Conservation (phyloP, 2,329 filamentous ascomycete genomes). For the Fusarium dlaminii region DNA sequence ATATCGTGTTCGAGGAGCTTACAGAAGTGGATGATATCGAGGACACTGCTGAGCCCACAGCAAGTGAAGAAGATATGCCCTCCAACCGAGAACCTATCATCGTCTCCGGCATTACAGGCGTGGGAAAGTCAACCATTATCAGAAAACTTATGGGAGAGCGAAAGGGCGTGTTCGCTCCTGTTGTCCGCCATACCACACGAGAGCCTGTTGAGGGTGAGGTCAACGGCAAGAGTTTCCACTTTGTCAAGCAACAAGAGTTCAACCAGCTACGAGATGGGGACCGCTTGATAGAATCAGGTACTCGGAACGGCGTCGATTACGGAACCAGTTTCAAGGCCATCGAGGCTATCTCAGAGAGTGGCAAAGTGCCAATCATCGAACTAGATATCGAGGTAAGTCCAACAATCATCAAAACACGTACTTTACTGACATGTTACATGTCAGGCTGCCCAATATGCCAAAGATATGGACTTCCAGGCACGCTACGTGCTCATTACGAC, state of each 20-base stretch:
- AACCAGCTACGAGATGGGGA: constrained; percentile 68
- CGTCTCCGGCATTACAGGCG: constrained; percentile 70
- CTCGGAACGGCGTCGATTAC: constrained; percentile 60
- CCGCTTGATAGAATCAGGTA: constrained; percentile 65
- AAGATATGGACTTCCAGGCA: constrained; percentile 65
- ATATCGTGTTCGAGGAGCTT: constrained; percentile 63
- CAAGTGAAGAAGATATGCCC: constrained; percentile 52
- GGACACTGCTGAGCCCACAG: constrained; percentile 48
- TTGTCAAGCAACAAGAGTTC: constrained; percentile 65
- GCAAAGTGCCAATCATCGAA: constrained; percentile 68
- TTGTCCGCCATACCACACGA: constrained; percentile 65
- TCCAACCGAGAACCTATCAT: constrained; percentile 67
- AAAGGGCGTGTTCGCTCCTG: constrained; percentile 70
- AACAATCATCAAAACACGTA: not conserved
- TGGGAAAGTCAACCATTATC: constrained; percentile 71
- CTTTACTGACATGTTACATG: not conserved
- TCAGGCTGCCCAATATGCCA: constrained; percentile 65
- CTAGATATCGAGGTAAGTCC: constrained; percentile 62
- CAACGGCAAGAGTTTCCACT: constrained; percentile 63
- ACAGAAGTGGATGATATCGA: constrained; percentile 51
- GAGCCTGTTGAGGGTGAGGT: constrained; percentile 59
- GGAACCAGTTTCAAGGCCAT: constrained; percentile 66
- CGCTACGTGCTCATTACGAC: constrained; percentile 64
- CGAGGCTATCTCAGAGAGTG: constrained; percentile 60
- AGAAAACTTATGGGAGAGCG: constrained; percentile 70